phyloP scores from a whole-genome alignment of 257 asterid species.

The Gynochthodes officinalis region DNA sequence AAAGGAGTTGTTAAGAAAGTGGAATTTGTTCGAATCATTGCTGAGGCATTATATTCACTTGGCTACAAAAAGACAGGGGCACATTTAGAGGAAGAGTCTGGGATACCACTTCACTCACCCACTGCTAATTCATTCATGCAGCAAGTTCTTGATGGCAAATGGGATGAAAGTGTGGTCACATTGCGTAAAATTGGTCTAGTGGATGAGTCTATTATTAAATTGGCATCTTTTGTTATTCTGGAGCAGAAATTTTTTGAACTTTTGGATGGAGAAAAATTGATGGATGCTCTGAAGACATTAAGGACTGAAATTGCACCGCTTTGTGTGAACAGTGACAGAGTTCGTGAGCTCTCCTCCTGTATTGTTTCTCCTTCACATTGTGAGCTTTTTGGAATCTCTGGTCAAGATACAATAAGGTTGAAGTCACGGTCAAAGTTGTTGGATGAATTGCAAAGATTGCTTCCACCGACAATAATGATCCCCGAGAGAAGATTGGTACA shows the following conservation, averaged over 20 bases:
- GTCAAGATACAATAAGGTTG: constrained; percentile 30
- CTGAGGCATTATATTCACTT: constrained; percentile 77
- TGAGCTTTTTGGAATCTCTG: constrained; percentile 32
- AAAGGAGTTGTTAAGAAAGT: constrained; percentile 65
- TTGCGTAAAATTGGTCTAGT: constrained; percentile 45
- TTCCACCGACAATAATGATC: constrained; percentile 69
- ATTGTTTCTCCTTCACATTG: constrained; percentile 42
- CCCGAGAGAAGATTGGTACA: constrained; percentile 71
- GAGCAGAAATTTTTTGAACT: constrained; percentile 81
- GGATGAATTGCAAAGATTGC: constrained; percentile 62
- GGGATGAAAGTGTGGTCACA: constrained; percentile 71
- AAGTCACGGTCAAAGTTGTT: constrained; percentile 52
- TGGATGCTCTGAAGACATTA: constrained; percentile 80
- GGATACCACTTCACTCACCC: constrained; percentile 58
- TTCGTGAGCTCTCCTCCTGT: constrained; percentile 61
- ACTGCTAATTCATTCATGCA: constrained; percentile 56
- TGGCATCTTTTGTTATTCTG: constrained; percentile 63
- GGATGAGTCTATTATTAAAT: constrained; percentile 51
- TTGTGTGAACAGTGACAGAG: constrained; percentile 43
- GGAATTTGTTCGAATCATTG: constrained; percentile 67
- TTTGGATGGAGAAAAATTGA: constrained; percentile 49
- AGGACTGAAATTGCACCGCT: constrained; percentile 72
- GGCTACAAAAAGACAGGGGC: constrained; percentile 69
- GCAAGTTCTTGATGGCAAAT: constrained; percentile 72
- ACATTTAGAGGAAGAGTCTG: constrained; percentile 74